phyloP scores from a whole-genome alignment of 129 eudicot genomes.

The Helianthus annuus region HanXRQr2.0-SUNRISE NC_035439.2:146675049-146675548 shows the following conservation, averaged over 20 bases:
- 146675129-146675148: no score
- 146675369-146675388: constrained; percentile 8
- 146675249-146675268: background rate
- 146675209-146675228: no score
- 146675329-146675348: background rate
- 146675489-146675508: background rate
- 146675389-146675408: background rate
- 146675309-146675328: constrained; percentile 22
- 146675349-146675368: constrained; percentile 4
- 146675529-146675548: background rate
- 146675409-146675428: background rate
- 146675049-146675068: no score
- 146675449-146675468: background rate
- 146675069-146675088: no score
- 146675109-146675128: no score
- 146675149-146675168: no score
- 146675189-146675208: no score
- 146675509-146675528: background rate
- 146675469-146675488: constrained; percentile 5
- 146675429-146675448: background rate
- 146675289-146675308: constrained; percentile 13
- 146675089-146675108: no score
- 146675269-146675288: background rate
- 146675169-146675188: no score
- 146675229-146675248: no score